Conservation (phyloP, 2,329 filamentous ascomycete species). For the Exophiala sideris region DNA sequence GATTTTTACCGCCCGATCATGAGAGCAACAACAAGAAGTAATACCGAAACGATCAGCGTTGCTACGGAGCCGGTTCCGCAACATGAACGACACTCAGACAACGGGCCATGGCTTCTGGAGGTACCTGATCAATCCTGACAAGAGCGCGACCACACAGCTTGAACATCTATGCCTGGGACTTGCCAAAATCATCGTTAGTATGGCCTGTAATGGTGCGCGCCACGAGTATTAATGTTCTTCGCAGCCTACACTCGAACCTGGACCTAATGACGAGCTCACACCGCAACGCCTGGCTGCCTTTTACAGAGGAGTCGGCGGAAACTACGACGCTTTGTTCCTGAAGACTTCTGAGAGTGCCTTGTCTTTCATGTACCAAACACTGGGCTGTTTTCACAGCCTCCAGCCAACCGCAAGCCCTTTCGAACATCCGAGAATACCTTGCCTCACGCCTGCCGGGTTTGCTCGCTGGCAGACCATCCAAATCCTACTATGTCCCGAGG, state of each 20-base stretch:
- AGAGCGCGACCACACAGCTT: conserved; percentile 64
- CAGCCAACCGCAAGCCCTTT: conserved; percentile 70
- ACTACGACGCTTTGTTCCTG: conserved; percentile 78
- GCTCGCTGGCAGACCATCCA: conserved; percentile 93
- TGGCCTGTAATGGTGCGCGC: not conserved
- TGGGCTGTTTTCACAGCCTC: conserved; percentile 85
- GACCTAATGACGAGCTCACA: conserved; percentile 43
- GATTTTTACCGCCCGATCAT: conserved; percentile 9
- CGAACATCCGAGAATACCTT: conserved; percentile 71
- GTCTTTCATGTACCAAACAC: conserved; percentile 86
- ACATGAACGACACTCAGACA: conserved; percentile 18
- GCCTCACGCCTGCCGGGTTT: conserved; percentile 78
- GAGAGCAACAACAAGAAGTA: conserved; percentile 9
- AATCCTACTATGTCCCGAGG: conserved; percentile 78
- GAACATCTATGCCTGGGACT: conserved; percentile 67
- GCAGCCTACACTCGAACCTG: conserved; percentile 27
- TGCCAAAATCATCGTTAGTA: conserved; percentile 66
- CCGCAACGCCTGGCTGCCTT: conserved; percentile 72
- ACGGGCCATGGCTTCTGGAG: conserved; percentile 21
- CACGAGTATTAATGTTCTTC: conserved; percentile 9
- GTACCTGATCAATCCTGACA: conserved; percentile 64
- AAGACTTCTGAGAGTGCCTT: conserved; percentile 69
- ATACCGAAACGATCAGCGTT: conserved; percentile 5
- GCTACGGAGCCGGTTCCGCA: not conserved
- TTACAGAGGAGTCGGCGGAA: conserved; percentile 69